Conservation (phyloP, 2,329 filamentous ascomycete species). For the Dendryphion nanum region DNA sequence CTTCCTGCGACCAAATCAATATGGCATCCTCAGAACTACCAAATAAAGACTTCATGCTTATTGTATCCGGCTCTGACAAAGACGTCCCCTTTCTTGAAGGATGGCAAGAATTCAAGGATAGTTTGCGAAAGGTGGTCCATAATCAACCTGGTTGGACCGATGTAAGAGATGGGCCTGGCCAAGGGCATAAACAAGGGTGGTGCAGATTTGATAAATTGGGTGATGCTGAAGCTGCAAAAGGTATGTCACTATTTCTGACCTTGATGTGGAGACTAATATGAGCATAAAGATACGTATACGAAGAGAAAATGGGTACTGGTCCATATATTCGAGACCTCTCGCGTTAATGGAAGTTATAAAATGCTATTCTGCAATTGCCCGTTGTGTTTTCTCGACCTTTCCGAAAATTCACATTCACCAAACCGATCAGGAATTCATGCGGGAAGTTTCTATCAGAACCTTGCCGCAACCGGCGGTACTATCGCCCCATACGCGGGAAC, state of each 20-base stretch:
- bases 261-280: too few relatives aligned
- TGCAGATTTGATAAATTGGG: constrained; percentile 32
- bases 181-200: constrained; percentile 35
- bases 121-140: constrained; percentile 31
- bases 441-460: constrained; percentile 22
- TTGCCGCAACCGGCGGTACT: constrained; percentile 10
- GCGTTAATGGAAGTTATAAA: constrained; percentile 22
- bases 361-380: constrained; percentile 37
- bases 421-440: constrained; percentile 30
- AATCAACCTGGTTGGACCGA: constrained; percentile 39
- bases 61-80: constrained; percentile 23
- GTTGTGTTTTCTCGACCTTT: constrained; percentile 20
- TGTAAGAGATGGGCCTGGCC: constrained; percentile 23
- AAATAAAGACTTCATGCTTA: constrained; percentile 28
- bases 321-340: constrained; percentile 33
- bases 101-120: constrained; percentile 41
- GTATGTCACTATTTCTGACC: too few relatives aligned
- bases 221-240: constrained; percentile 35
- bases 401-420: constrained; percentile 25
- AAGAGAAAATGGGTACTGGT: constrained; percentile 23
- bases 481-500: too few relatives aligned
- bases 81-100: constrained; percentile 26
- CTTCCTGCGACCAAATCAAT: too few relatives aligned
- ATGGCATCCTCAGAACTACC: constrained; percentile 1
- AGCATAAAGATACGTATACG: constrained; percentile 20